A percentile compares a stretch with the other conserved stretches of the same genome.
Evolutionary conservation across 495 filamentous ascomycete species (phyloP).

Genomic region (Tuber brumale): DNA sequence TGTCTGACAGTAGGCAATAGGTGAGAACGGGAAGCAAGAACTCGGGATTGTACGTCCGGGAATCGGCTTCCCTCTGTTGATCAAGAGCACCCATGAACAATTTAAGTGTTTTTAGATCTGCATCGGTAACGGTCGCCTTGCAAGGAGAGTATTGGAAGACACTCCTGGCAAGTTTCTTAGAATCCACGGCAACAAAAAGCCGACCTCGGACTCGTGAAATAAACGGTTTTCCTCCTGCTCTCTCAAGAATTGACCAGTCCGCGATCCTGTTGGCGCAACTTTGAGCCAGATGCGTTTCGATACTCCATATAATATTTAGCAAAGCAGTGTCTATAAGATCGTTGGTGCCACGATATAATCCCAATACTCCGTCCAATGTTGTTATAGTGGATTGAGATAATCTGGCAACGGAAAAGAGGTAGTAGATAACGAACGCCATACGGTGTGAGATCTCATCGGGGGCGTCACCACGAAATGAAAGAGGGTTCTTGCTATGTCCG

Average conservation of each 20-base stretch:
- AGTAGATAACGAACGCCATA: conserved; percentile 32
- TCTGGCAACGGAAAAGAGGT: conserved; percentile 26
- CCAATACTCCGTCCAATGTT: conserved; percentile 35
- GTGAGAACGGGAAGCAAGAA: conserved; percentile 37
- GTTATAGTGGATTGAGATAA: conserved; percentile 31
- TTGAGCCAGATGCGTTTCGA: conserved; percentile 33
- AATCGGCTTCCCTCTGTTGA: conserved; percentile 8
- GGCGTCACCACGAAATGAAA: conserved; percentile 18
- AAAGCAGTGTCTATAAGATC: conserved; percentile 30
- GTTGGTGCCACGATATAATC: conserved; percentile 33
- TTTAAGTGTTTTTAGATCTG: conserved; percentile 13
- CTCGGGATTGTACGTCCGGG: conserved; percentile 31
- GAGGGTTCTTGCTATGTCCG: conserved; percentile 33
- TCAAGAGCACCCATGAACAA: conserved; percentile 18
- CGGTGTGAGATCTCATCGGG: conserved; percentile 25
- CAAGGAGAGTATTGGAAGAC: conserved; percentile 28
- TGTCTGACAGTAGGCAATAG: conserved; percentile 26
- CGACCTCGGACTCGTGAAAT: conserved; percentile 36
- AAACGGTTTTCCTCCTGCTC: conserved; percentile 23
- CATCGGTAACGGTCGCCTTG: neutral
- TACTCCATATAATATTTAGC: conserved; percentile 29
- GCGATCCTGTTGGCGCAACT: conserved; percentile 26
- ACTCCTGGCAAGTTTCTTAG: conserved; percentile 31
- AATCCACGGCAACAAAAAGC: conserved; percentile 26
- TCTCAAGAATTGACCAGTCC: conserved; percentile 33